Evolutionary conservation across 2,329 filamentous ascomycete genomes (phyloP), one percentile per base, ranked within the genome.

Genomic region (Fusarium marasasianum): DNA sequence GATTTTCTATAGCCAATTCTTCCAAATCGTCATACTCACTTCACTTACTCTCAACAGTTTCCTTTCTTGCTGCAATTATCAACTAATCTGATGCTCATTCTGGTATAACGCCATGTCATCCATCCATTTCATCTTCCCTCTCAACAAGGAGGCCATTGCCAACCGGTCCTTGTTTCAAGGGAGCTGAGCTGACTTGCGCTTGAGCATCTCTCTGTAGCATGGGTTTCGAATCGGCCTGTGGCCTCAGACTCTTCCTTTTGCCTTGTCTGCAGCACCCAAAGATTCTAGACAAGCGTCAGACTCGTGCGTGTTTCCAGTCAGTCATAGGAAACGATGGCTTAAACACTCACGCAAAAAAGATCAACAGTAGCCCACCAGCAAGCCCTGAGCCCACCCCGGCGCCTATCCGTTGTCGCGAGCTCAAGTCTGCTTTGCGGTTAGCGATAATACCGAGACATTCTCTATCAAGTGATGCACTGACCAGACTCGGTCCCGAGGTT

Each of bases 291-390:
- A 31, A 15, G 37, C 8, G 44, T 71, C 15, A 64, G 69, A 60
- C 20, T 35, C 22, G 24, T 33, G 31, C 18, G 26, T 33, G 50
- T 63, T 24, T 31, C 31, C 14, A 10, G 18, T 13, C 38, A n/a
- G 18, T 40, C 26, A 41, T 13, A 37, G 40, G 29, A 14, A 18
- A n/a, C 37, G 17, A 5, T 47, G 24, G n/a, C 15, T 35, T 26
- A 18, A 50, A n/a, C n/a, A 61, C 72, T 63, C 38, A 55, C 55
- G 31, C 50, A 20, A 76, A 68, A 59, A 76, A 69, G 22, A 67
- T 53, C n/a, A 75, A 20, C 22, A 71, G 31, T 20, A 76, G 58
- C 5, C 58, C 40, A 8, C 60, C 74, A 43, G 35, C 55, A 15
- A 63, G 29, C 5, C 54, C 63, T 3, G 69, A 65, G 44, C 72